Base-by-base conservation (phyloP, 805 yeast genomes). In the Debaryomyces tyrocola region DNA sequence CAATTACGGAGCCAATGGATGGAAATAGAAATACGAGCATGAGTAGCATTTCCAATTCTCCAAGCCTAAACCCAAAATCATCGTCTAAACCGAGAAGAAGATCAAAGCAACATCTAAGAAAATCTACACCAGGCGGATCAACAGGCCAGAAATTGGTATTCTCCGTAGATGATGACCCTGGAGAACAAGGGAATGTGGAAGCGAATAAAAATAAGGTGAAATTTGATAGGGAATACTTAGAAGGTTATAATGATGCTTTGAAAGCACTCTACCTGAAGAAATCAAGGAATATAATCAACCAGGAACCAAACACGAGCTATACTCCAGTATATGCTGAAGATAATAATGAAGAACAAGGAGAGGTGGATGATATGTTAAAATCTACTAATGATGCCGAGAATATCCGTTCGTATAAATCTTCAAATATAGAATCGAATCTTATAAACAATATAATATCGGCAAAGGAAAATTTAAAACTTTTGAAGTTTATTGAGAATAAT, bases 141-240 rank as follows among this genome's bases (percentile, higher is more conserved):
- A 51, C 37, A 20, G 44, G 20, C 24, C 47, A 48, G 48, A 73
- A 73, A 50, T 56, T 69, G 39, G 70, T 86, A 0, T 89, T 84
- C 60, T 83, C 90, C 31, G 95, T 88, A 0, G 96, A 89, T 60
- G 96, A 89, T 62, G 90, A 85, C 56, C 80, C 86, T 37, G 79
- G 80, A 51, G 96, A 88, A 37, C 60, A 58, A 15, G 53, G 56
- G 51, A 75, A 83, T 14, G 85, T 81, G 49, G 80, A 78, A 15
- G 43, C 17, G 11, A 31, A 20, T 9, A 63, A 81, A 20, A 79
- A 80, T 4, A 31, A 31, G 11, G 10, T 44, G 36, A 53, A 60
- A 36, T 47, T 52, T 6, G 71, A 68, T 39, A 52, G 61, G 11
- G 64, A 64, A 51, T 87, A 86, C 57, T 55, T 82, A 28, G 95